Evolutionary conservation across 2,329 filamentous ascomycete species (phyloP), one percentile per base, ranked within the genome.

Genomic region (Stemphylium beticola): DNA sequence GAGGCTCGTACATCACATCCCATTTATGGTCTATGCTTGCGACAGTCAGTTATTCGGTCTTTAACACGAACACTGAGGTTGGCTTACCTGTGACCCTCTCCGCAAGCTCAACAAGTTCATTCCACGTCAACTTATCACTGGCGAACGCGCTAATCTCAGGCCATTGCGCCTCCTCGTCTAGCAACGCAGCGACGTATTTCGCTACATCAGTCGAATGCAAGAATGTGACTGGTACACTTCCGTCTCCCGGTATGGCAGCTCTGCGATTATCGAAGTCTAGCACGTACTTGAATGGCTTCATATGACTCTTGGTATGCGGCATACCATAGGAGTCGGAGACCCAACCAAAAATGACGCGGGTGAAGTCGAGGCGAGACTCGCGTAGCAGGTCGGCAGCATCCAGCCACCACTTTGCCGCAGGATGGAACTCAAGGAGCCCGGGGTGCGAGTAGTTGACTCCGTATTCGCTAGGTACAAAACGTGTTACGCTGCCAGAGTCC

Each of bases 51-150:
- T 29, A 2, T 29, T 29, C 7, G 3, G 8, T 29, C 26, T 29
- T 29, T 11, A 29, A 29, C 26, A 29, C 26, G 9, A 29, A 29
- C 10, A 3, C 11, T 4, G 26, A 29, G 26, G 26, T 10, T 11
- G 26, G 8, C 26, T 29, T 53, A 64, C 79, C 78, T 45, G 68
- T 76, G 24, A 74, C 67, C 38, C 76, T 69, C 58, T 82, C 78
- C 0, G 76, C 80, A 14, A 78, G 53, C n/a, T 44, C 40, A n/a
- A 82, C 48, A 6, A 82, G 62, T 59, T 82, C 70, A 36, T 81
- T 80, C 64, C 73, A 79, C 0, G 78, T 79, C 14, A 78, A 50
- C 36, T 72, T 72, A 48, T 81, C 79, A 0, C 78, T 78, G 59
- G 77, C 58, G 42, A 78, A 55, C 33, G 57, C 68, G 1, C 64